phyloP scores from a whole-genome alignment of 306 rosid species.

The Sicyos baderoa region DNA sequence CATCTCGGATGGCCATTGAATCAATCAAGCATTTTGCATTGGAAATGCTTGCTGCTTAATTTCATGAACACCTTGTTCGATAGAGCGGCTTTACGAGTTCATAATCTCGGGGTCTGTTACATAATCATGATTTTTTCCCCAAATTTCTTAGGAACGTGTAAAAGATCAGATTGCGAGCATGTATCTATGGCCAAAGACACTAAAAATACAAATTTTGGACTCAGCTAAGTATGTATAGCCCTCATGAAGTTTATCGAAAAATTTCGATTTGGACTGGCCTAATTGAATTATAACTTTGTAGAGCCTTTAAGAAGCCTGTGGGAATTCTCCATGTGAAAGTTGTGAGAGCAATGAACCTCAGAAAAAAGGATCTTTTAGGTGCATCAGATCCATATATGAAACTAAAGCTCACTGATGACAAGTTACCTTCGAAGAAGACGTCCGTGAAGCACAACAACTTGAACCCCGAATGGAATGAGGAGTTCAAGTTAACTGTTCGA shows the following conservation, averaged over 20 bases:
- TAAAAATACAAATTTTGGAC: conserved; percentile 71
- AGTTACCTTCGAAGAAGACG: conserved; percentile 67
- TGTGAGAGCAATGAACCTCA: conserved; percentile 64
- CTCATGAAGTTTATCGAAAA: background rate
- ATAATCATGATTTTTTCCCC: no score
- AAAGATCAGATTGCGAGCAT: conserved; percentile 62
- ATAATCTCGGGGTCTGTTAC: background rate
- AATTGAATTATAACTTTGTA: conserved; percentile 16
- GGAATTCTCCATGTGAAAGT: conserved; percentile 85
- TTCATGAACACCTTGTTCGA: no score
- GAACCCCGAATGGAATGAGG: conserved; percentile 90
- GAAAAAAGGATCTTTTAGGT: conserved; percentile 82
- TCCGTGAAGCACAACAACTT: conserved; percentile 64
- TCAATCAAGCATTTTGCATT: background rate
- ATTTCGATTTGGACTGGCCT: background rate
- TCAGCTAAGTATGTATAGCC: conserved; percentile 46
- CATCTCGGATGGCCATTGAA: background rate
- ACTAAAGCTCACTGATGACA: conserved; percentile 62
- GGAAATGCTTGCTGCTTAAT: background rate
- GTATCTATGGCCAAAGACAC: conserved; percentile 74
- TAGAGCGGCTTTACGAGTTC: background rate
- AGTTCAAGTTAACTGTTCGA: conserved; percentile 67
- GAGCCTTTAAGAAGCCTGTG: conserved; percentile 77
- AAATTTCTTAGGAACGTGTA: conserved; percentile 48
- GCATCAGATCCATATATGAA: conserved; percentile 92